phyloP scores from a whole-genome alignment of 768 basidiomycete genomes.

The Hirschioporus abietinus region DNA sequence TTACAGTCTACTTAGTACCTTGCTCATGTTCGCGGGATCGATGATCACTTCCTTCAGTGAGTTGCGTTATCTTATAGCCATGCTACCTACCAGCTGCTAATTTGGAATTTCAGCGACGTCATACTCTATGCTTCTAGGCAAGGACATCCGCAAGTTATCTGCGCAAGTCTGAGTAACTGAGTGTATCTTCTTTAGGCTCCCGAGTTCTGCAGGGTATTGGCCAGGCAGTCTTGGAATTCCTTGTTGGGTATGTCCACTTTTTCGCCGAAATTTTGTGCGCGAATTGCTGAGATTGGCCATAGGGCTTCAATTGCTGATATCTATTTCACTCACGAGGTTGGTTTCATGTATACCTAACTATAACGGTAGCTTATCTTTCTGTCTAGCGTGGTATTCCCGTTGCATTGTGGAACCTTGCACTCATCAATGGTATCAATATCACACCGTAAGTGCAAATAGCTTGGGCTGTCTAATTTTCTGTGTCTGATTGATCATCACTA shows the following conservation, averaged over 20 bases:
- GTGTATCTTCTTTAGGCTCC: conserved; percentile 2
- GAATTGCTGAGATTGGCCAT: not conserved
- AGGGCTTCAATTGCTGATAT: conserved; percentile 13
- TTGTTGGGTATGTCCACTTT: conserved; percentile 7
- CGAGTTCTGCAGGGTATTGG: conserved; percentile 13
- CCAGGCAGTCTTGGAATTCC: conserved; percentile 10
- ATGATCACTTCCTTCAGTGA: conserved; percentile 11
- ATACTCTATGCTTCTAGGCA: not conserved
- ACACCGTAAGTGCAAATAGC: not conserved
- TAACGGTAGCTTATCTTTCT: not conserved
- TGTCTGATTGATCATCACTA: not conserved
- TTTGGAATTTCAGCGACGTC: not conserved
- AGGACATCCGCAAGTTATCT: not conserved
- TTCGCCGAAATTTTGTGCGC: not conserved
- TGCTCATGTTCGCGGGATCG: conserved; percentile 12
- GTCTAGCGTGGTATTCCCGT: not conserved
- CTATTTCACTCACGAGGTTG: conserved; percentile 13
- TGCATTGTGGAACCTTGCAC: conserved; percentile 13
- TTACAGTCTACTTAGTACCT: conserved; percentile 1
- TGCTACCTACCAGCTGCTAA: not conserved
- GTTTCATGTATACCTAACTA: not conserved
- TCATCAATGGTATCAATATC: conserved; percentile 15
- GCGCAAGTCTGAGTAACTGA: not conserved
- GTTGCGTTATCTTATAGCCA: not conserved
- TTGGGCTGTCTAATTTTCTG: not conserved